Conservation (phyloP, 352 stramenopile species). For the Globisporangium lucens region DNA sequence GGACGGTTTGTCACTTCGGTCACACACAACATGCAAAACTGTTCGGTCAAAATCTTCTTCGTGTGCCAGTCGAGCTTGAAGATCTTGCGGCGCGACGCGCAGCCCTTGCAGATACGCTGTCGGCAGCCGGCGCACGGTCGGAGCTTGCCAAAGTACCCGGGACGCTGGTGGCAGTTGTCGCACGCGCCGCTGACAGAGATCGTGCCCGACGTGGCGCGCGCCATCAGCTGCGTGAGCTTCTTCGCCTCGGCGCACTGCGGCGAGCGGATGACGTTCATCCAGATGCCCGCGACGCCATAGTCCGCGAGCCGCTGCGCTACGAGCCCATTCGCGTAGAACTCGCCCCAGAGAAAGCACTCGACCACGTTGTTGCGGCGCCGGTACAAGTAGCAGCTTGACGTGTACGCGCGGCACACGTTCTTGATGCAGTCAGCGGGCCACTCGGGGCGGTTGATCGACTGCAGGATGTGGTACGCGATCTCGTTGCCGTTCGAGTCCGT, state of each 20-base stretch:
- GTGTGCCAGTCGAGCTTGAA: conserved; percentile 20
- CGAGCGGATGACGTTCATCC: conserved; percentile 21
- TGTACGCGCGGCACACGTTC: conserved; percentile 35
- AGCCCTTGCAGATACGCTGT: conserved; percentile 43
- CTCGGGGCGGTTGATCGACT: conserved; percentile 22
- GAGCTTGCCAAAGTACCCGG: conserved; percentile 28
- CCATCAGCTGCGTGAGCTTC: conserved; percentile 13
- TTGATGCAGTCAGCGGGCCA: conserved; percentile 23
- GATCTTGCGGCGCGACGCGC: conserved; percentile 16
- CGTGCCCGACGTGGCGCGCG: conserved; percentile 10
- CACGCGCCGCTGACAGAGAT: conserved; percentile 22
- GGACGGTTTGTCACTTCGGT: conserved; percentile 15
- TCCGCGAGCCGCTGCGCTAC: conserved; percentile 17
- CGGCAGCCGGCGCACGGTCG: conserved; percentile 31
- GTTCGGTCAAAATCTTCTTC: conserved; percentile 12
- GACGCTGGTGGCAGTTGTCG: conserved; percentile 25
- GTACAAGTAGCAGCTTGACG: conserved; percentile 41
- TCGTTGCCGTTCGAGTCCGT: conserved; percentile 15
- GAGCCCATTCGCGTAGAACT: conserved; percentile 31
- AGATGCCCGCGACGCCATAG: conserved; percentile 23
- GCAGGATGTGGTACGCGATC: conserved; percentile 21
- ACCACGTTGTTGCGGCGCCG: conserved; percentile 29
- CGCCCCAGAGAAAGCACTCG: conserved; percentile 39
- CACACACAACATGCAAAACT: conserved; percentile 19
- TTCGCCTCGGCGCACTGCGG: conserved; percentile 15